These are phyloP conservation scores for Phytophthora sojae DNA, from an alignment of 352 stramenopile species.

Conservation along the genomic window DNA sequence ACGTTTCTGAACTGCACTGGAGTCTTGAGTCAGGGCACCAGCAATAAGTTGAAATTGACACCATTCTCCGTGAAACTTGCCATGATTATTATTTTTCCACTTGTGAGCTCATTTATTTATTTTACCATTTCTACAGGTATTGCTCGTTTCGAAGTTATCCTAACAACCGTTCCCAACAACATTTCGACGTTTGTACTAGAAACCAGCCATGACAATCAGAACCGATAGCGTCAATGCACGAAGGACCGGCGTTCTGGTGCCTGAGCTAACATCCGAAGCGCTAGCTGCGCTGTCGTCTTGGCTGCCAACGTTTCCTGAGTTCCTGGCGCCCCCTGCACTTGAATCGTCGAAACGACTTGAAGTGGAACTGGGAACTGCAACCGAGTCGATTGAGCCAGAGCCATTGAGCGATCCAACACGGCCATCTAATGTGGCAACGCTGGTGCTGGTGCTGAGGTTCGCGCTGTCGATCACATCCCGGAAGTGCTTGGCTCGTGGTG, in stretches of 20 bases:
- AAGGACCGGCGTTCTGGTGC: neutral
- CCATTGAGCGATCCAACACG: neutral
- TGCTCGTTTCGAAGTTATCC: too few species aligned
- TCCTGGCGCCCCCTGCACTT: neutral
- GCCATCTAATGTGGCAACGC: neutral
- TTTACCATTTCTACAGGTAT: too few species aligned
- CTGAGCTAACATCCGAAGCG: neutral
- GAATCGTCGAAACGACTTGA: slow-evolving; percentile 3
- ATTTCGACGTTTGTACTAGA: too few species aligned
- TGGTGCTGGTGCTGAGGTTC: neutral
- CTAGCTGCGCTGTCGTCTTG: neutral
- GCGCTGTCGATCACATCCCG: neutral
- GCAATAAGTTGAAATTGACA: too few species aligned
- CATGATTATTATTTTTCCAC: too few species aligned
- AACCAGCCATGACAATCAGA: neutral
- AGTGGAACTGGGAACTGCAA: neutral
- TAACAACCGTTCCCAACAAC: too few species aligned
- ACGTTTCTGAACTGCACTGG: too few species aligned
- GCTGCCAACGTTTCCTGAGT: neutral
- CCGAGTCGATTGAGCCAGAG: neutral
- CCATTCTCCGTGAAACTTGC: too few species aligned
- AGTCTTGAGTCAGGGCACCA: too few species aligned
- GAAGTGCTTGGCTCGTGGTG: neutral
- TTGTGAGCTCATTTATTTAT: too few species aligned
- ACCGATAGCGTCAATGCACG: neutral